These are phyloP conservation scores for Chaetomium globosum DNA, from an alignment of 2,329 filamentous ascomycete genomes.

Conservation along the genomic window DNA sequence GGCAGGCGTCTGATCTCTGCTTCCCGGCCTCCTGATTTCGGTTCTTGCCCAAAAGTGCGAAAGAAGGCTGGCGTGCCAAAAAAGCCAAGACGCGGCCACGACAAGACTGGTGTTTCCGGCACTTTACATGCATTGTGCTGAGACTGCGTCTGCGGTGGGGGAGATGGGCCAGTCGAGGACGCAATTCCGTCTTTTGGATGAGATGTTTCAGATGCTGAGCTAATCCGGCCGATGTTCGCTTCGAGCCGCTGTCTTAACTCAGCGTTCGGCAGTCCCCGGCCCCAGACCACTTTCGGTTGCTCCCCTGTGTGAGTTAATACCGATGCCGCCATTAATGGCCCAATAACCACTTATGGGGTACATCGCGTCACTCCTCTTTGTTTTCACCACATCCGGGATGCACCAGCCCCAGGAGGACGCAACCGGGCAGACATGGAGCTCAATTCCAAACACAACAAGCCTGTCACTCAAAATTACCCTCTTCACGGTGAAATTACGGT, in stretches of 20 bases:
- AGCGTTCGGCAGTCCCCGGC: background rate
- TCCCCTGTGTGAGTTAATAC: constrained; percentile 6
- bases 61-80: background rate
- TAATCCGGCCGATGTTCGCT: constrained; percentile 11
- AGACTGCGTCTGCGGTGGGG: background rate
- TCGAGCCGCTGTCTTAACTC: constrained; percentile 21
- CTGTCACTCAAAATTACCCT: background rate
- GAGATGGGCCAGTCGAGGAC: background rate
- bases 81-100: background rate
- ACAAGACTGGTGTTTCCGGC: constrained; percentile 9
- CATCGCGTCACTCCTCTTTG: background rate
- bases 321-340: constrained; percentile 11
- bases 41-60: background rate
- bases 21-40: constrained; percentile 21
- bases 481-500: background rate
- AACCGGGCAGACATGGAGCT: constrained; percentile 6
- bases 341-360: background rate
- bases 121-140: background rate
- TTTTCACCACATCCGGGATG: background rate
- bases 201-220: constrained; percentile 20
- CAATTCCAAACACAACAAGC: background rate
- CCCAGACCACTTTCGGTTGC: constrained; percentile 6
- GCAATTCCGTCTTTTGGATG: background rate
- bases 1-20: constrained; percentile 12
- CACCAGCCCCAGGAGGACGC: constrained; percentile 1